Evolutionary conservation across 2,329 filamentous ascomycete genomes (phyloP), one percentile per base, ranked within the genome.

Genomic region (Nothomitra cinnamomea): DNA sequence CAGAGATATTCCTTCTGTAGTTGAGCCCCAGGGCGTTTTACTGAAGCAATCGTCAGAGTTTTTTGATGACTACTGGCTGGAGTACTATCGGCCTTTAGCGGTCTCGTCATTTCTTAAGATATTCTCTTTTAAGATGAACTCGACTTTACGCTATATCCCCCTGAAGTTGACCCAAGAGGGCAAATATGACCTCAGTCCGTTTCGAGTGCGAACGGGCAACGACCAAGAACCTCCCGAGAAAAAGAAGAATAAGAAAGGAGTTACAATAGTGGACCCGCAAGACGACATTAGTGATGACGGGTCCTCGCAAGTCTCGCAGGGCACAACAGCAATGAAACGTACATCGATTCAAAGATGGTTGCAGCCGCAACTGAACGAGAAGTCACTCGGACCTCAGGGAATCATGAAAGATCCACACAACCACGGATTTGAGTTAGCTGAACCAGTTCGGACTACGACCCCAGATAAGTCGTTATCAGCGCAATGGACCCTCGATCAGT

Each of bases 61-160:
- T 13, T 87, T 87, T 56, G 90, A 96, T 63, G 88, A 96, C 66
- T 98, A 95, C 67, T 98, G 92, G 92, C 73, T 92, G 6, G 92
- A 98, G 65, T 96, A 95, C 66, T 98, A 98, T 64, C 81, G 89
- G 13, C 92, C 92, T 0, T 76, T 86, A 6, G 86, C 85, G 0
- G 70, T 96, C 1, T 95, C 92, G 0, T 92, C 87, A 0, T 87
- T 96, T 59, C 77, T 82, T 13, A 98, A 95, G 64, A 85, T 95
- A 65, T 95, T 95, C 64, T 80, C 87, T 0, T 95, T 85, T 67
- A 88, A 86, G 63, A 86, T 96, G 77, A 94, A 90, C 63, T 89
- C 86, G 0, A 92, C 86, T 2, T 79, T 89, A 57, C 85, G 84
- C 56, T 89, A 90, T 63, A 83, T 90, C 32, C 84, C 85, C 10